phyloP scores from a whole-genome alignment of 148 eudicot species.

The Diospyros lotus region DNA sequence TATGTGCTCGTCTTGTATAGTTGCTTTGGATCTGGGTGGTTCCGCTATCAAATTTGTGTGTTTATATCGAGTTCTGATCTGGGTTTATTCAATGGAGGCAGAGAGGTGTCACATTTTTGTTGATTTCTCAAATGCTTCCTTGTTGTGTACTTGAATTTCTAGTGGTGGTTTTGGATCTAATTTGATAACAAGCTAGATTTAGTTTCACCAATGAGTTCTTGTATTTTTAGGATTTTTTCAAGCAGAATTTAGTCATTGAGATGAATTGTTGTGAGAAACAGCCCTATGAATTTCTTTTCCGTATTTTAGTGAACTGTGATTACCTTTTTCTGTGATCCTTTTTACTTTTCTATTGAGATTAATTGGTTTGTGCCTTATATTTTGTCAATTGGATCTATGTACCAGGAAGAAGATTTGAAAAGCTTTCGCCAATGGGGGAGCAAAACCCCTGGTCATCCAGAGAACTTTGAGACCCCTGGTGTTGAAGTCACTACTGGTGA shows the following conservation, averaged over 20 bases:
- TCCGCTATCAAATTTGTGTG: not conserved
- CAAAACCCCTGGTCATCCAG: conserved; percentile 94
- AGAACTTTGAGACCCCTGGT: conserved; percentile 97
- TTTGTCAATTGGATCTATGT: conserved; percentile 3
- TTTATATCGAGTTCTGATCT: not conserved
- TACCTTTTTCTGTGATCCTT: not conserved
- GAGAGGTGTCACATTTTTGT: too few species aligned
- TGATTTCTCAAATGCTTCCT: too few species aligned
- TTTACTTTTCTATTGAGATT: not conserved
- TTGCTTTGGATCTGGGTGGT: too few species aligned
- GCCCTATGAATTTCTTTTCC: not conserved
- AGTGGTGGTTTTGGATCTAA: not conserved
- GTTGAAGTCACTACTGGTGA: conserved; percentile 95
- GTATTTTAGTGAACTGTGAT: not conserved
- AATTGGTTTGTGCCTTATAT: not conserved
- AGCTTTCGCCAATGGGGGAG: conserved; percentile 94
- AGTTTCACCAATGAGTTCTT: not conserved
- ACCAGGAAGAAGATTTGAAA: conserved; percentile 82
- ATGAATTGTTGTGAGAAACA: not conserved
- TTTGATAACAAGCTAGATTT: not conserved
- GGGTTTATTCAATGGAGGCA: not conserved
- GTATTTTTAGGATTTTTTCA: not conserved
- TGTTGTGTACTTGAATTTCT: too few species aligned
- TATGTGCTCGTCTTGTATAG: too few species aligned
- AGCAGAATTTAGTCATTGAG: not conserved